Evolutionary conservation across 202 grass and related monocot species (phyloP).

Genomic region (Brachypodium distachyon): DNA sequence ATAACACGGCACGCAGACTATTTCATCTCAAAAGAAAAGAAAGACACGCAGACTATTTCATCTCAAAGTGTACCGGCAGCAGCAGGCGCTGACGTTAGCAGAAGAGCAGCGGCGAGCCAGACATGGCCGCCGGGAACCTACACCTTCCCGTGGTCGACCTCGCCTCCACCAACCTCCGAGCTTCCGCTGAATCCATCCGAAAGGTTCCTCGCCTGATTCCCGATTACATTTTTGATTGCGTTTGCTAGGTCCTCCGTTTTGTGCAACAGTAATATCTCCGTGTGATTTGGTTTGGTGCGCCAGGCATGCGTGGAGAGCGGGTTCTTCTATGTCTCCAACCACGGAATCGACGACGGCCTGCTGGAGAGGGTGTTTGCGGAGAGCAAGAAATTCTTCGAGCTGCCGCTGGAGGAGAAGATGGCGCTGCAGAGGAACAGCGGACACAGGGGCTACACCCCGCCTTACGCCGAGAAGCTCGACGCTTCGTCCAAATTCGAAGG

Average conservation of each 20-base stretch:
- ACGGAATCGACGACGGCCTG: conserved; percentile 36
- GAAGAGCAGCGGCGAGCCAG: background rate
- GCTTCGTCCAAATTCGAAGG: conserved; percentile 44
- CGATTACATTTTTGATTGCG: no score
- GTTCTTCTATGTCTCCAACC: conserved; percentile 82
- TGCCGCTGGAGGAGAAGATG: conserved; percentile 70
- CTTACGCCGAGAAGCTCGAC: conserved; percentile 70
- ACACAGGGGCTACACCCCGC: conserved; percentile 64
- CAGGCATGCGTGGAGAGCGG: conserved; percentile 81
- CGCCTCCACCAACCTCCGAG: conserved; percentile 34
- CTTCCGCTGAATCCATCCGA: conserved; percentile 36
- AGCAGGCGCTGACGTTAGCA: background rate
- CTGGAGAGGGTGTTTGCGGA: conserved; percentile 40
- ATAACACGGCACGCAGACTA: no score
- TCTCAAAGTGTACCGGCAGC: no score
- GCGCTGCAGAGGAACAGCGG: conserved; percentile 24
- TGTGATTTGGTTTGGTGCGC: background rate
- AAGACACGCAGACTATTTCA: no score
- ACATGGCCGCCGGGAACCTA: conserved; percentile 22
- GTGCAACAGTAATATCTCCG: no score
- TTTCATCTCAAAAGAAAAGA: no score
- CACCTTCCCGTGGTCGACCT: conserved; percentile 58
- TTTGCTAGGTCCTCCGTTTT: no score
- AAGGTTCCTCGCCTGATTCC: conserved; percentile 24
- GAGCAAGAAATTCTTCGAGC: conserved; percentile 60